phyloP scores from a whole-genome alignment of 1,139 yeast species.

The Candida sp. region DNA sequence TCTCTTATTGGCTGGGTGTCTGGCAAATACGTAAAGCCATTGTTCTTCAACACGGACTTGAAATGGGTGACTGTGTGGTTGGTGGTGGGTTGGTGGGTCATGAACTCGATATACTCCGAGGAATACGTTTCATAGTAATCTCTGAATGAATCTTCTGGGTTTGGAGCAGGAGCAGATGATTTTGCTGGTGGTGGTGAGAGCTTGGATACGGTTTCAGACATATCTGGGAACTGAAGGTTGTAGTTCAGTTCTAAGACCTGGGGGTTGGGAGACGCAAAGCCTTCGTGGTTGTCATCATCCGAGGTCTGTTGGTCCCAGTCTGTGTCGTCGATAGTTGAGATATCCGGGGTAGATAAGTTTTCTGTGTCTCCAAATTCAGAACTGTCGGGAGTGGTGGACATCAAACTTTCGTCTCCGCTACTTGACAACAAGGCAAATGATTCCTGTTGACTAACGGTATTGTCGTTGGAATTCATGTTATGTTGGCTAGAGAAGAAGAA shows the following conservation, averaged over 20 bases:
- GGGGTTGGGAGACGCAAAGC: neutral
- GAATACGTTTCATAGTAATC: slow-evolving; percentile 43
- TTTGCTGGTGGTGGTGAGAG: neutral
- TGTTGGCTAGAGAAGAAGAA: neutral
- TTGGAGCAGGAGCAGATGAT: too few species aligned
- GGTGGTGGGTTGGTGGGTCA: slow-evolving; percentile 63
- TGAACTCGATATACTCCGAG: slow-evolving; percentile 58
- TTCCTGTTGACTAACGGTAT: neutral
- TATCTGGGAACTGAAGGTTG: slow-evolving; percentile 2
- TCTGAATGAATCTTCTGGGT: slow-evolving; percentile 6
- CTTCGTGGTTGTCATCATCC: neutral
- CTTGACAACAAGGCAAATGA: slow-evolving; percentile 2
- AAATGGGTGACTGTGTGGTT: slow-evolving; percentile 59
- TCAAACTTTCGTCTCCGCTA: slow-evolving; percentile 5
- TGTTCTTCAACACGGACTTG: slow-evolving; percentile 39
- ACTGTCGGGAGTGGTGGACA: slow-evolving; percentile 6
- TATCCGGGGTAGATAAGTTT: slow-evolving; percentile 5
- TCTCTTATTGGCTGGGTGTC: slow-evolving; percentile 42
- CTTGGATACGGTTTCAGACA: slow-evolving; percentile 1
- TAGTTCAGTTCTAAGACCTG: neutral
- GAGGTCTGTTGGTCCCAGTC: neutral
- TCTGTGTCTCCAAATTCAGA: slow-evolving; percentile 1
- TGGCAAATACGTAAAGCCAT: slow-evolving; percentile 57
- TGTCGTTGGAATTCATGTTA: neutral
- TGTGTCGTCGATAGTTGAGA: slow-evolving; percentile 2